Conservation (phyloP, 441 rosid genomes). For the Gossypium davidsonii region DNA sequence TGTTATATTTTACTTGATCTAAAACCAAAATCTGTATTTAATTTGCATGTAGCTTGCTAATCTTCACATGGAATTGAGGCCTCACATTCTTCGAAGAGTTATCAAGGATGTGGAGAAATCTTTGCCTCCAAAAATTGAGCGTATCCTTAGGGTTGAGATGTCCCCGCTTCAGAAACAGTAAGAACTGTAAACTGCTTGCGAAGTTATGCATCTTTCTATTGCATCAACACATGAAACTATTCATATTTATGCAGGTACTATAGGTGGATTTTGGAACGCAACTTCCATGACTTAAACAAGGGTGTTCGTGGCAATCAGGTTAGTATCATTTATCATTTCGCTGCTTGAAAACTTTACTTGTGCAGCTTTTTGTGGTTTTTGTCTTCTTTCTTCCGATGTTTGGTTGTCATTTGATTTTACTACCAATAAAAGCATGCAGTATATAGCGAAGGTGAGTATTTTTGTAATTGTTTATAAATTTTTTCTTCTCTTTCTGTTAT, state of each 20-base stretch:
- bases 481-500: slow-evolving; percentile 11
- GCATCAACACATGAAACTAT: slow-evolving; percentile 2
- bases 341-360: slow-evolving; percentile 2
- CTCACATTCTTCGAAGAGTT: slow-evolving; percentile 96
- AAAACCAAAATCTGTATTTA: slow-evolving; percentile 14
- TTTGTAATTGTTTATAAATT: slow-evolving; percentile 2
- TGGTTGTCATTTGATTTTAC: background rate
- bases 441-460: background rate
- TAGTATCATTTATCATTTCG: slow-evolving; percentile 17
- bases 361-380: background rate
- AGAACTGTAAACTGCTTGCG: slow-evolving; percentile 24
- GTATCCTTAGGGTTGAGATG: slow-evolving; percentile 99
- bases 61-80: slow-evolving; percentile 97
- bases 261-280: slow-evolving; percentile 98
- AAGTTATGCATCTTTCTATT: background rate
- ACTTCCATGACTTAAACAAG: slow-evolving; percentile 95
- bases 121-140: slow-evolving; percentile 98
- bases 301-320: slow-evolving; percentile 99
- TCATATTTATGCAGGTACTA: slow-evolving; percentile 60
- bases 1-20: slow-evolving; percentile 9
- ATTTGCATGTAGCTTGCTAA: slow-evolving; percentile 68
- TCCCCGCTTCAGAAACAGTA: slow-evolving; percentile 99
- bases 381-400: background rate
- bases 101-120: slow-evolving; percentile 99
- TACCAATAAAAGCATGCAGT: background rate